These are phyloP conservation scores for Senna tora DNA, from an alignment of 306 rosid genomes.

Conservation along the genomic window DNA sequence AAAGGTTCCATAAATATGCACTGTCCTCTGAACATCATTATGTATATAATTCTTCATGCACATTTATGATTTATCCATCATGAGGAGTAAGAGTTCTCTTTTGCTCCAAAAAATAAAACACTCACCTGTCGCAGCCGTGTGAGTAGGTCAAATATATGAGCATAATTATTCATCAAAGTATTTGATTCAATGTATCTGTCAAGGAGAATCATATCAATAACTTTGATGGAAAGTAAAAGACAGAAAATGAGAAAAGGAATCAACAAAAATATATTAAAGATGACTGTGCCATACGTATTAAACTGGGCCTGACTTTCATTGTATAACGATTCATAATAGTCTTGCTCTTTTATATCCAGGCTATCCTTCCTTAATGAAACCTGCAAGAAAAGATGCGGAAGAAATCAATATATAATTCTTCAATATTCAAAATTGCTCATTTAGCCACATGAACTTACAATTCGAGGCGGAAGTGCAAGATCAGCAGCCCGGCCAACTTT, in stretches of 20 bases:
- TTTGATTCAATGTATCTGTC: slow-evolving; percentile 74
- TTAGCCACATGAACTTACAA: slow-evolving; percentile 58
- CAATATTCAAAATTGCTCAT: slow-evolving; percentile 10
- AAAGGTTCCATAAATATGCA: neutral
- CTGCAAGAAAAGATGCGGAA: slow-evolving; percentile 45
- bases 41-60: slow-evolving; percentile 4
- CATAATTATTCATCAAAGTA: slow-evolving; percentile 73
- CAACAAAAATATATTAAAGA: neutral
- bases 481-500: slow-evolving; percentile 91
- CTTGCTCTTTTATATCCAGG: slow-evolving; percentile 77
- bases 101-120: slow-evolving; percentile 22
- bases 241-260: neutral
- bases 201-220: slow-evolving; percentile 39
- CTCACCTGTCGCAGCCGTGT: slow-evolving; percentile 88
- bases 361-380: slow-evolving; percentile 78
- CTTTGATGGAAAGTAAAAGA: slow-evolving; percentile 5
- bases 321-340: slow-evolving; percentile 85
- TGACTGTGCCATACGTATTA: slow-evolving; percentile 63
- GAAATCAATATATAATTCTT: slow-evolving; percentile 20
- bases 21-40: neutral
- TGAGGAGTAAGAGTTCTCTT: neutral
- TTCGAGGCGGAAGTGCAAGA: slow-evolving; percentile 95
- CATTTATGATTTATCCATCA: slow-evolving; percentile 3
- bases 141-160: slow-evolving; percentile 96
- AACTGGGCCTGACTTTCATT: slow-evolving; percentile 83